A percentile compares a stretch with the other conserved stretches of the same genome.
phyloP scores from a whole-genome alignment of 495 filamentous ascomycete genomes.

The Jackrogersella multiformis region DNA sequence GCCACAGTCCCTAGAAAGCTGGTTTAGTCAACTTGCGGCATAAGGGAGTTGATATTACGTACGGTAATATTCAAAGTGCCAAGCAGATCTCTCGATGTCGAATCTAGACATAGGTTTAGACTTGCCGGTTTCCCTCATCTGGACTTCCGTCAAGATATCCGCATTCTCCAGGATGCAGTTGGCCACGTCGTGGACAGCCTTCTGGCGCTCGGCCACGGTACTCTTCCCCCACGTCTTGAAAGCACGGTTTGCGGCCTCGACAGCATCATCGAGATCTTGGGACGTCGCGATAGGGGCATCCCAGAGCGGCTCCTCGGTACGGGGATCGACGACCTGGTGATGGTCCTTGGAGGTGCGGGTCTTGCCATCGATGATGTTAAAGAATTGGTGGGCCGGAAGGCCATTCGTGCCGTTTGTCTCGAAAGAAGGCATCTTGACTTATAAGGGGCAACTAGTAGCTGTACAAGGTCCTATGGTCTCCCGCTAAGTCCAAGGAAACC shows the following conservation, averaged over 20 bases:
- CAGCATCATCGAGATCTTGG: constrained; percentile 62
- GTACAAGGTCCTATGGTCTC: constrained; percentile 3
- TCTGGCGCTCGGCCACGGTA: constrained; percentile 59
- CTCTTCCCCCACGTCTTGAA: constrained; percentile 56
- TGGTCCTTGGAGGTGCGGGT: constrained; percentile 46
- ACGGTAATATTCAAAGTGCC: constrained; percentile 47
- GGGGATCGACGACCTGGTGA: constrained; percentile 56
- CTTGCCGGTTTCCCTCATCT: constrained; percentile 56
- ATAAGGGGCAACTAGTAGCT: not conserved
- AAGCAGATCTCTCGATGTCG: constrained; percentile 40
- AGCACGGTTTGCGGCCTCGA: constrained; percentile 55
- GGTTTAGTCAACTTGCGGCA: not conserved
- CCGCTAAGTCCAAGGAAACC: constrained; percentile 23
- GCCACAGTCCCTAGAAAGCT: constrained; percentile 42
- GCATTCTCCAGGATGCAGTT: constrained; percentile 48
- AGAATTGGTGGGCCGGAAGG: constrained; percentile 46
- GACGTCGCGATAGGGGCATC: constrained; percentile 53
- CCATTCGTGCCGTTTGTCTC: constrained; percentile 35
- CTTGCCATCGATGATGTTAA: constrained; percentile 59
- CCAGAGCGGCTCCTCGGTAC: constrained; percentile 59
- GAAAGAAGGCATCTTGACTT: constrained; percentile 40
- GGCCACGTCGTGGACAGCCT: constrained; percentile 62
- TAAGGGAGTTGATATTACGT: not conserved
- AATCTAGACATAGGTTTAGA: constrained; percentile 44
- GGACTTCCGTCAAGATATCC: constrained; percentile 49